phyloP scores from a whole-genome alignment of 306 rosid species.

The Fragaria ananassa region DNA sequence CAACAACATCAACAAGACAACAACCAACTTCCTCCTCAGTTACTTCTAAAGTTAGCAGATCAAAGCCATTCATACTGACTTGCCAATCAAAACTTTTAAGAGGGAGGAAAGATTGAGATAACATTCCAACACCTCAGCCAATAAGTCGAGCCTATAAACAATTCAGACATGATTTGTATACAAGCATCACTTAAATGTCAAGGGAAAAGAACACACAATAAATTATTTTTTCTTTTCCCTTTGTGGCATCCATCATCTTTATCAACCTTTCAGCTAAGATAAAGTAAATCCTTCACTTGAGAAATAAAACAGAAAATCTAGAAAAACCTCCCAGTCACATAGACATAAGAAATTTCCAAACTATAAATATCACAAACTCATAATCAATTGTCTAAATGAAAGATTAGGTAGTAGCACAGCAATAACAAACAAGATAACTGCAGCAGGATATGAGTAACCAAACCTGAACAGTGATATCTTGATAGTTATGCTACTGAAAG shows the following conservation, averaged over 20 bases:
- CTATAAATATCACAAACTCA: constrained; percentile 28
- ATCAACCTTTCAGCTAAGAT: constrained; percentile 1
- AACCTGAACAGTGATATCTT: constrained; percentile 25
- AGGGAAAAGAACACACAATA: neutral
- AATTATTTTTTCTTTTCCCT: neutral
- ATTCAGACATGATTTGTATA: neutral
- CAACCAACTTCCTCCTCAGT: neutral
- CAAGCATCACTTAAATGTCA: constrained; percentile 1
- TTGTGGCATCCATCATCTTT: neutral
- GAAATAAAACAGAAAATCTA: neutral
- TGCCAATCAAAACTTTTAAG: neutral
- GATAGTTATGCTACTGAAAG: constrained; percentile 19
- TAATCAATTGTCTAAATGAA: constrained; percentile 24
- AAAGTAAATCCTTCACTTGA: neutral
- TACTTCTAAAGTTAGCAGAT: neutral
- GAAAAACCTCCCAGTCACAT: constrained; percentile 11
- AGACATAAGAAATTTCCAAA: constrained; percentile 12
- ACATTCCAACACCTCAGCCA: neutral
- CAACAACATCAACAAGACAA: neutral
- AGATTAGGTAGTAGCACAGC: constrained; percentile 15
- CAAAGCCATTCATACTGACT: neutral
- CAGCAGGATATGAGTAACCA: constrained; percentile 20
- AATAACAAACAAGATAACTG: constrained; percentile 26
- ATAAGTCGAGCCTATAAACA: neutral
- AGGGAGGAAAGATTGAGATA: neutral